Conservation (phyloP, 2,329 filamentous ascomycete species). For the Monosporascus sp. region DNA sequence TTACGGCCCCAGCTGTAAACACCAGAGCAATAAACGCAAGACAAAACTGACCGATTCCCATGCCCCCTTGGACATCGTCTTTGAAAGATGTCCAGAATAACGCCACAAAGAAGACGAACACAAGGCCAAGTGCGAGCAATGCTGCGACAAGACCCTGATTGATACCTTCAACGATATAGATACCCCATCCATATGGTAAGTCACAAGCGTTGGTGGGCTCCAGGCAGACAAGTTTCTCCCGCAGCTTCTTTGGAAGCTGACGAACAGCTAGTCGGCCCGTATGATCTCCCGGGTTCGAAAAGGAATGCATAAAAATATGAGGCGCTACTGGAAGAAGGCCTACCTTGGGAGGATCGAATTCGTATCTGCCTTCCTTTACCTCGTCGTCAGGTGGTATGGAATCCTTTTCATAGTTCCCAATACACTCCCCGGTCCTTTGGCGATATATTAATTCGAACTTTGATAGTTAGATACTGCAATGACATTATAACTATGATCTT, state of each 20-base stretch:
- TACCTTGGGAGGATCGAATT: conserved; percentile 8
- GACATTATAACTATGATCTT: neutral
- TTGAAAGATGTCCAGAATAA: conserved; percentile 1
- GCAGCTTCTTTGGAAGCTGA: conserved; percentile 8
- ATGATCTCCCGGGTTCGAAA: conserved; percentile 13
- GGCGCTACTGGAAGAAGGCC: conserved; percentile 9
- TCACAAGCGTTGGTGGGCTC: neutral
- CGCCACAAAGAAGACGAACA: conserved; percentile 2
- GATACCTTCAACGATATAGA: conserved; percentile 10
- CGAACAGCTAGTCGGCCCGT: conserved; percentile 3
- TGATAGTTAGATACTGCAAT: neutral
- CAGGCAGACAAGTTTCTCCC: neutral
- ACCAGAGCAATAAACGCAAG: conserved; percentile 1
- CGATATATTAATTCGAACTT: conserved; percentile 10
- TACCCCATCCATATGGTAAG: conserved; percentile 7
- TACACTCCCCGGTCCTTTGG: conserved; percentile 9
- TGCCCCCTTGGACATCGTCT: conserved; percentile 5
- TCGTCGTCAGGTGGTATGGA: conserved; percentile 10
- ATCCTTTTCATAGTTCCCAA: conserved; percentile 10
- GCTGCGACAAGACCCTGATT: conserved; percentile 2
- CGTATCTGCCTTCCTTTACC: conserved; percentile 8
- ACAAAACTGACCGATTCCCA: conserved; percentile 7
- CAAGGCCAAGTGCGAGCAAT: neutral
- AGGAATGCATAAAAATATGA: conserved; percentile 17
- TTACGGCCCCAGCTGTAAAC: too few relatives aligned